Percentiles rank a stretch among this genome's conserved stretches.
These are phyloP conservation scores for Hebeloma cylindrosporum DNA, from an alignment of 768 basidiomycete species.

Conservation along the genomic window DNA sequence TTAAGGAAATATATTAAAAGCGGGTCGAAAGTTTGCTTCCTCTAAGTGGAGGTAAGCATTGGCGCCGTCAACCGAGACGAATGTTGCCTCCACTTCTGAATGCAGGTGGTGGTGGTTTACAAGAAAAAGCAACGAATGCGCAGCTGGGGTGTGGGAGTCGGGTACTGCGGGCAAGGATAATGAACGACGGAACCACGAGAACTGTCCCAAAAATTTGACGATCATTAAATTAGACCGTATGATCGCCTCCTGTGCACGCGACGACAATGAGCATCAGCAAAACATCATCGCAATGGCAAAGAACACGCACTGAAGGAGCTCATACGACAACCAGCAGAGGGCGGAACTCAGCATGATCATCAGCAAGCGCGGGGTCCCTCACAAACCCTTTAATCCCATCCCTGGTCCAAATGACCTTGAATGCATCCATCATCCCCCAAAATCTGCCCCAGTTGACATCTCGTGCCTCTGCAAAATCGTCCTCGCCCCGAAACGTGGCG, in stretches of 20 bases:
- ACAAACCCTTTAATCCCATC: slow-evolving; percentile 86
- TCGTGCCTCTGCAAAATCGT: slow-evolving; percentile 95
- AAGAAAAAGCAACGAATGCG: too few species aligned
- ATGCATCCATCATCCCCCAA: slow-evolving; percentile 87
- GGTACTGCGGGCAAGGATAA: too few species aligned
- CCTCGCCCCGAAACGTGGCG: slow-evolving; percentile 96
- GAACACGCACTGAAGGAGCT: slow-evolving; percentile 88
- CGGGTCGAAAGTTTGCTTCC: too few species aligned
- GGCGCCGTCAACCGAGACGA: too few species aligned
- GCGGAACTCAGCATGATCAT: slow-evolving; percentile 98
- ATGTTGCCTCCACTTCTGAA: too few species aligned
- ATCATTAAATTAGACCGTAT: too few species aligned
- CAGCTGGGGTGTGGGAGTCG: background rate
- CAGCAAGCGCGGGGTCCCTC: slow-evolving; percentile 87
- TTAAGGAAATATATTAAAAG: too few species aligned
- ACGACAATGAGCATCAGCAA: slow-evolving; percentile 38
- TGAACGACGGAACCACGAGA: too few species aligned
- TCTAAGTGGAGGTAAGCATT: too few species aligned
- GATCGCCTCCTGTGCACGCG: slow-evolving; percentile 60
- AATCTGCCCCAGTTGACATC: slow-evolving; percentile 79
- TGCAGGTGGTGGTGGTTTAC: too few species aligned
- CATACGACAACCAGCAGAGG: slow-evolving; percentile 95
- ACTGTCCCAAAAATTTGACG: too few species aligned
- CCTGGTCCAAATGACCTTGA: slow-evolving; percentile 81
- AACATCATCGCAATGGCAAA: slow-evolving; percentile 8